Evolutionary conservation across 495 filamentous ascomycete species (phyloP), one percentile per base, ranked within the genome.

Genomic region (Darksidea phi): DNA sequence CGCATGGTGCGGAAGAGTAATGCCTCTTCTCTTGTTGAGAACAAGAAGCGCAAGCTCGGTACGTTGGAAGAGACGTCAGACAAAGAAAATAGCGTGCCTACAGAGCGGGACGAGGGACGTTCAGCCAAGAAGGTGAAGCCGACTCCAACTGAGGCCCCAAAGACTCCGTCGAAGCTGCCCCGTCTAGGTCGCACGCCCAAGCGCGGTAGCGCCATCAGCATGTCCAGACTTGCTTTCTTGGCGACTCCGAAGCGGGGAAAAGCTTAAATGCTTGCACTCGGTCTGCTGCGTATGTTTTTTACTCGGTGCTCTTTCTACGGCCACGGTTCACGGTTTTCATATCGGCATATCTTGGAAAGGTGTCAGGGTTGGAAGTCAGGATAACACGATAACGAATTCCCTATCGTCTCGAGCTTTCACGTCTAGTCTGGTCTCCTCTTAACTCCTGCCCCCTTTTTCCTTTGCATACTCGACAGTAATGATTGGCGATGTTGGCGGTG

Each of bases 41-140:
- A 60, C 47, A 72, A 73, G 67, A 76, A 76, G 69, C 71, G 74
- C 57, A 76, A 76, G 53, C 62, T 75, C 24, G 59, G 69, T 1
- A 55, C 59, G 12, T 21, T 54, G 17, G 49, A 62, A 13, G 61
- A 57, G 38, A 20, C 51, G 8, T 61, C 59, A n/a, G 63, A 63
- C 32, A 63, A 69, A 54, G 66, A 69, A 43, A 69, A 69, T 36
- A 64, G 54, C 6, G 48, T 56, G 38, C 68, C 62, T 11, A 64
- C 66, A 6, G 63, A 64, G 15, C 15, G 18, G 2, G 53, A 57
- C 23, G 66, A 65, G 25, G 49, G 46, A 15, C 52, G 73, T 13
- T 55, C 43, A 13, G 65, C 68, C 12, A 75, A 76, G 72, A 72
- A 72, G 45, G 26, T 66, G 32, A 73, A 64, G 55, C 47, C 26